Conservation (phyloP, 2,329 filamentous ascomycete genomes). For the Sporothrix mexicana region DNA sequence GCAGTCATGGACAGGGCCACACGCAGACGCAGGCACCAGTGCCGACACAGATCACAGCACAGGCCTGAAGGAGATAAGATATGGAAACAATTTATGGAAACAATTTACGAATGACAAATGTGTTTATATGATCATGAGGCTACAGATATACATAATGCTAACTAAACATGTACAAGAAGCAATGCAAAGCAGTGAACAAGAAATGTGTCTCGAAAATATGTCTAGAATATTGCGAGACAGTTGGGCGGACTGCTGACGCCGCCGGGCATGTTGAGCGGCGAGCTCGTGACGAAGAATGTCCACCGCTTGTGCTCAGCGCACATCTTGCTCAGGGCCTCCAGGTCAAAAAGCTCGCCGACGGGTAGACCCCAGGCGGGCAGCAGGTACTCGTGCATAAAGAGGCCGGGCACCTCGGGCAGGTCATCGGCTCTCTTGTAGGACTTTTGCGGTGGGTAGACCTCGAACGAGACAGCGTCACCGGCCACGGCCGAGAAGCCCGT, state of each 20-base stretch:
- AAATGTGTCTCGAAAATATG: background rate
- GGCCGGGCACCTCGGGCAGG: slow-evolving; percentile 34
- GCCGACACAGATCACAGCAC: background rate
- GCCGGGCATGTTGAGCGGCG: slow-evolving; percentile 34
- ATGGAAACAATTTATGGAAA: background rate
- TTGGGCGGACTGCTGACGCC: slow-evolving; percentile 34
- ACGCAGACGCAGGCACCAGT: background rate
- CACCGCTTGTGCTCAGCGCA: slow-evolving; percentile 54
- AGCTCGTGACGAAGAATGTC: slow-evolving; percentile 56
- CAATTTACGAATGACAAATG: background rate
- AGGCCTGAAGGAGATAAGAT: background rate
- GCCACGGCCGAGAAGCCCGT: slow-evolving; percentile 54
- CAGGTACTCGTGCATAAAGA: slow-evolving; percentile 36
- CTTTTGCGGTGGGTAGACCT: slow-evolving; percentile 50
- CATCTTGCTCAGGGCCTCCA: slow-evolving; percentile 31
- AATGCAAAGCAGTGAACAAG: background rate
- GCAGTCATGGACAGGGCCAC: background rate
- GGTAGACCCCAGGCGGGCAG: slow-evolving; percentile 35
- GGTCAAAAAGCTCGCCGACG: slow-evolving; percentile 35
- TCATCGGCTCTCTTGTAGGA: slow-evolving; percentile 39
- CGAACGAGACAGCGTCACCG: slow-evolving; percentile 42
- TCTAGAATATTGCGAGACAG: slow-evolving; percentile 37
- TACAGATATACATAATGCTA: background rate
- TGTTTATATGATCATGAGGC: background rate
- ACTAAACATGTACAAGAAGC: background rate